Conservation (phyloP, 2,329 filamentous ascomycete species). For the Alternaria sp. region DNA sequence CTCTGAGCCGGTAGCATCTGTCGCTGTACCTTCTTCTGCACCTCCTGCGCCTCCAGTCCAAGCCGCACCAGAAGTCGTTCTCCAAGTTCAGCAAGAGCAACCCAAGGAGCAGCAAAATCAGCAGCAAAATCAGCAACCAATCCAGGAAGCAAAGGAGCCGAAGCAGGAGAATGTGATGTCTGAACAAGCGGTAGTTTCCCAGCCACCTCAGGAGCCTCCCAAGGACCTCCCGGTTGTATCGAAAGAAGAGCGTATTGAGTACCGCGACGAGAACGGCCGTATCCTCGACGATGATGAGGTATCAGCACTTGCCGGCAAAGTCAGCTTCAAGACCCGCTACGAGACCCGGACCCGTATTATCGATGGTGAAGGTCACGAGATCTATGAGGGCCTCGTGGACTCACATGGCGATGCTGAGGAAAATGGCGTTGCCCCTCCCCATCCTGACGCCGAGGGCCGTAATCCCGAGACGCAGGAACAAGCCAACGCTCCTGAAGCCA, state of each 20-base stretch:
- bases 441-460: conserved; percentile 65
- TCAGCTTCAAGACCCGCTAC: conserved; percentile 94
- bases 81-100: conserved; percentile 19
- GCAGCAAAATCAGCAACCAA: conserved; percentile 8
- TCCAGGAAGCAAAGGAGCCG: conserved; percentile 19
- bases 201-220: conserved; percentile 34
- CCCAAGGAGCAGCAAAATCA: conserved; percentile 15
- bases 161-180: conserved; percentile 36
- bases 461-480: conserved; percentile 65
- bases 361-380: conserved; percentile 80
- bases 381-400: conserved; percentile 60
- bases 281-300: conserved; percentile 86
- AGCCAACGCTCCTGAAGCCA: conserved; percentile 51
- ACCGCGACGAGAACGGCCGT: conserved; percentile 93
- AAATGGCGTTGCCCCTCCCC: conserved; percentile 58
- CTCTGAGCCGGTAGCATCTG: conserved; percentile 29
- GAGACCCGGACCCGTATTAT: conserved; percentile 91
- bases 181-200: conserved; percentile 43
- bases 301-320: conserved; percentile 84
- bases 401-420: conserved; percentile 43
- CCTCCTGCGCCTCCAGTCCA: conserved; percentile 33
- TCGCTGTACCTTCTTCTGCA: conserved; percentile 39
- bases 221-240: conserved; percentile 53
- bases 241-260: conserved; percentile 87
- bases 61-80: conserved; percentile 14